A percentile compares a stretch with the other conserved stretches of the same genome.
Conservation (phyloP, 2,329 filamentous ascomycete genomes). For the Escovopsis sp. region DNA sequence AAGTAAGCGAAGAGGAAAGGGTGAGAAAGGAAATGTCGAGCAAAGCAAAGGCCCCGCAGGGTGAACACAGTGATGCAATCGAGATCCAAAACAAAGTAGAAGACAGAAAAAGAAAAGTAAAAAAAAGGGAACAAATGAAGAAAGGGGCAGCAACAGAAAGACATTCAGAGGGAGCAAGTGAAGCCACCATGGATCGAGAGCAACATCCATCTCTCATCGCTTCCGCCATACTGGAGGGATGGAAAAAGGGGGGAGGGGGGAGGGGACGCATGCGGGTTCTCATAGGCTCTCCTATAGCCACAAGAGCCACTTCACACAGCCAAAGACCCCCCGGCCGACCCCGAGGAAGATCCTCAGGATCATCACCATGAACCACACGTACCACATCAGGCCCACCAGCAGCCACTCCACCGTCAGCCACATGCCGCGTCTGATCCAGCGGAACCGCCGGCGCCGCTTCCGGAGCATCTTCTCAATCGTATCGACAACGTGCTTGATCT, state of each 20-base stretch:
- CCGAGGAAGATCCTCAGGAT: conserved; percentile 52
- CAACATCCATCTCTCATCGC: neutral
- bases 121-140: neutral
- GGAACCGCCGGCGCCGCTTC: conserved; percentile 49
- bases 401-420: conserved; percentile 81
- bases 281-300: conserved; percentile 43
- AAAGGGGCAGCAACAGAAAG: neutral
- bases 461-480: conserved; percentile 63
- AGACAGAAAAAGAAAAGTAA: conserved; percentile 1
- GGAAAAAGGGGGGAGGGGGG: neutral
- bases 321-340: conserved; percentile 42
- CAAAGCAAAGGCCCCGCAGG: too few relatives aligned
- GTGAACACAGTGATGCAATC: too few relatives aligned
- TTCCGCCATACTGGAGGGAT: neutral
- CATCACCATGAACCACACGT: conserved; percentile 80
- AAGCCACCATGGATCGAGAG: neutral
- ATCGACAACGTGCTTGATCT: conserved; percentile 69
- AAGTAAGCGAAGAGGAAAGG: neutral
- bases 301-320: conserved; percentile 62
- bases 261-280: neutral
- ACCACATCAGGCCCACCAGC: conserved; percentile 84
- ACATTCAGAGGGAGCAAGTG: neutral
- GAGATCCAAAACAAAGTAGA: conserved; percentile 1
- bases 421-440: conserved; percentile 60
- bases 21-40: neutral